Evolutionary conservation across 108 stramenopile genomes (phyloP).

Genomic region (Asterionellopsis glacialis): DNA sequence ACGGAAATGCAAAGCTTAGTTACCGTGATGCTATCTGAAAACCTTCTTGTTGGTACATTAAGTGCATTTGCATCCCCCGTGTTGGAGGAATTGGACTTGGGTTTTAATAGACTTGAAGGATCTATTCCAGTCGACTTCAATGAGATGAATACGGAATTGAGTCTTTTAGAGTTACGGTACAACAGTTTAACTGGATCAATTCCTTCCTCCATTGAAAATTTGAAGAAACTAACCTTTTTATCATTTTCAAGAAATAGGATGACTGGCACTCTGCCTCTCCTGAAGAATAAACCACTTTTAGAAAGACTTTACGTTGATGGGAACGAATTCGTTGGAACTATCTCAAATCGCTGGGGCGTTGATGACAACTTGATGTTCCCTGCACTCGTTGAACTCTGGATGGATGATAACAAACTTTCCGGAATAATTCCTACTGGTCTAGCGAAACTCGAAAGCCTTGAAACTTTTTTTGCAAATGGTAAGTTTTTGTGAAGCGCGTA

Average conservation of each 20-base stretch:
- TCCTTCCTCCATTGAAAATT: slow-evolving; percentile 18
- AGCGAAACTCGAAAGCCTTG: slow-evolving; percentile 21
- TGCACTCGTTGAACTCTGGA: slow-evolving; percentile 30
- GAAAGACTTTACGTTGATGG: slow-evolving; percentile 28
- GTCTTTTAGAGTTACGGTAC: slow-evolving; percentile 14
- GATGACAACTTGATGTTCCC: slow-evolving; percentile 8
- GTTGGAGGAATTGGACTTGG: slow-evolving; percentile 13
- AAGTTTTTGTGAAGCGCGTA: no score
- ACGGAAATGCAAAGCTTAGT: slow-evolving; percentile 18
- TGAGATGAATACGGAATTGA: slow-evolving; percentile 4
- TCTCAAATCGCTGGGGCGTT: slow-evolving; percentile 17
- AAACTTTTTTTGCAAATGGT: slow-evolving; percentile 40
- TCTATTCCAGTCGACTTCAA: not conserved
- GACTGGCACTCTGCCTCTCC: slow-evolving; percentile 21
- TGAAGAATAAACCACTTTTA: slow-evolving; percentile 20
- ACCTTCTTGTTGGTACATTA: slow-evolving; percentile 36
- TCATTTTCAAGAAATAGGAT: slow-evolving; percentile 25
- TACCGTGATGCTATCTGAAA: slow-evolving; percentile 43
- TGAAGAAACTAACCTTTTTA: not conserved
- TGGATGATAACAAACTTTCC: slow-evolving; percentile 45
- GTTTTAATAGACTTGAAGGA: slow-evolving; percentile 1
- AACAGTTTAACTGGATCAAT: slow-evolving; percentile 24
- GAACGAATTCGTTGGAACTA: slow-evolving; percentile 39
- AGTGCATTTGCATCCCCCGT: slow-evolving; percentile 5
- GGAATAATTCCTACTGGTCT: slow-evolving; percentile 39